These are phyloP conservation scores for Vaccinium vitisidaea DNA, from an alignment of 148 eudicot genomes.

Conservation along the genomic window DNA sequence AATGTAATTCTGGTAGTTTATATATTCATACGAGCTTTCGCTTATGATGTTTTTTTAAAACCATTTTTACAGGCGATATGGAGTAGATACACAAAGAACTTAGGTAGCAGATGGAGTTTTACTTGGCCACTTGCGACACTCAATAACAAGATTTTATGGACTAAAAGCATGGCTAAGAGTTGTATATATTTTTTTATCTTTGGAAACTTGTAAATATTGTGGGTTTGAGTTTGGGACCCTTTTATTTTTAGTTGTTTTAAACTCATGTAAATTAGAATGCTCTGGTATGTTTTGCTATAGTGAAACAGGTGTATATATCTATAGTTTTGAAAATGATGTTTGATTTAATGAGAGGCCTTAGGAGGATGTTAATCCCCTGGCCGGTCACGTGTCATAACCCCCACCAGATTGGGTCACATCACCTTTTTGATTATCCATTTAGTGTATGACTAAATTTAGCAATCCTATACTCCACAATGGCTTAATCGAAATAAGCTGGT, in stretches of 20 bases:
- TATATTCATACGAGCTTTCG: too few relatives aligned
- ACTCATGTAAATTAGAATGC: background rate
- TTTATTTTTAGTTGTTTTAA: background rate
- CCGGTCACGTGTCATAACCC: too few relatives aligned
- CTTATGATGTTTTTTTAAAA: too few relatives aligned
- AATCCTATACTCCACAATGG: too few relatives aligned
- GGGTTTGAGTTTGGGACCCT: background rate
- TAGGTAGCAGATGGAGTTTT: background rate
- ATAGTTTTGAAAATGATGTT: background rate
- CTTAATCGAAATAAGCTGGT: too few relatives aligned
- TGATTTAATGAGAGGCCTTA: background rate
- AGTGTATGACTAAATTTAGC: too few relatives aligned
- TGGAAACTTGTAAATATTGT: background rate
- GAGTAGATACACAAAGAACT: background rate
- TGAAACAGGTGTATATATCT: background rate
- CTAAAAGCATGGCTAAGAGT: background rate
- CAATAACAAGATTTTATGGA: too few relatives aligned
- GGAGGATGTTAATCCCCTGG: too few relatives aligned
- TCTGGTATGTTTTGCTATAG: background rate
- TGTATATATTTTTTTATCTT: background rate
- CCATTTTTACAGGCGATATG: background rate
- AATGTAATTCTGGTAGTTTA: too few relatives aligned
- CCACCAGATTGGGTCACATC: too few relatives aligned
- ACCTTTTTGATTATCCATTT: too few relatives aligned
- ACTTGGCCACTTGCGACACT: background rate